Percentiles rank a stretch among this genome's conserved stretches.
Conservation (phyloP, 805 yeast species). For the Cyberlindnera amylophila region DNA sequence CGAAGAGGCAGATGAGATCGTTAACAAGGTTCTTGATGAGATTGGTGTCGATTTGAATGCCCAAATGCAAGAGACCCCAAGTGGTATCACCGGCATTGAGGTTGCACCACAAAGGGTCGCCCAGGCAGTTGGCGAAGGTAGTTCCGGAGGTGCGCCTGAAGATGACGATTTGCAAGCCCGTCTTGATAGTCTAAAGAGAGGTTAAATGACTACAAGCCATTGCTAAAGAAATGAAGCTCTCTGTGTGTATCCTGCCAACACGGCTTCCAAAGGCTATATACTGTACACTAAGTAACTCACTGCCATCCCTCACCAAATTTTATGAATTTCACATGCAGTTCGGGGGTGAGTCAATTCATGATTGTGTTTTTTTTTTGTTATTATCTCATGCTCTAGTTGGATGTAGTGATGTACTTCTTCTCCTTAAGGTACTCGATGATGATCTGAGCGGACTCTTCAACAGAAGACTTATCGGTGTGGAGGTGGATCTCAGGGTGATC, state of each 20-base stretch:
- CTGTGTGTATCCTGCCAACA: too few species aligned
- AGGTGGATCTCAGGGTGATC: conserved; percentile 78
- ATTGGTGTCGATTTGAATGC: conserved; percentile 81
- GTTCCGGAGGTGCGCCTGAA: conserved; percentile 31
- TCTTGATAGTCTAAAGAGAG: conserved; percentile 71
- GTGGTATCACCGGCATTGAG: conserved; percentile 27
- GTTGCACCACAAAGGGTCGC: conserved; percentile 37
- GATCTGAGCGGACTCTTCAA: conserved; percentile 77
- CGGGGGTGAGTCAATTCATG: too few species aligned
- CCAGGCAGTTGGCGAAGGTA: conserved; percentile 46
- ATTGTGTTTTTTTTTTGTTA: too few species aligned
- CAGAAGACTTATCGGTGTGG: conserved; percentile 62
- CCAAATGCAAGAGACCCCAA: conserved; percentile 45
- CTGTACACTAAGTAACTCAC: too few species aligned
- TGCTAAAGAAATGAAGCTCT: too few species aligned
- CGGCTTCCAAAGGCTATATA: too few species aligned
- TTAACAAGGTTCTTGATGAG: conserved; percentile 89
- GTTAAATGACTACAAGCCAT: conserved; percentile 17
- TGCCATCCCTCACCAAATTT: too few species aligned
- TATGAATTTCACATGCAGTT: too few species aligned
- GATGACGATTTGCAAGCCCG: conserved; percentile 83
- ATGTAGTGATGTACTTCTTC: conserved; percentile 34
- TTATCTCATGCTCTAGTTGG: neutral
- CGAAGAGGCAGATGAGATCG: conserved; percentile 87
- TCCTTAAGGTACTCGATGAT: conserved; percentile 65